phyloP scores from a whole-genome alignment of 371 early-diverging fungal species.

The Syncephalis fuscata region DNA sequence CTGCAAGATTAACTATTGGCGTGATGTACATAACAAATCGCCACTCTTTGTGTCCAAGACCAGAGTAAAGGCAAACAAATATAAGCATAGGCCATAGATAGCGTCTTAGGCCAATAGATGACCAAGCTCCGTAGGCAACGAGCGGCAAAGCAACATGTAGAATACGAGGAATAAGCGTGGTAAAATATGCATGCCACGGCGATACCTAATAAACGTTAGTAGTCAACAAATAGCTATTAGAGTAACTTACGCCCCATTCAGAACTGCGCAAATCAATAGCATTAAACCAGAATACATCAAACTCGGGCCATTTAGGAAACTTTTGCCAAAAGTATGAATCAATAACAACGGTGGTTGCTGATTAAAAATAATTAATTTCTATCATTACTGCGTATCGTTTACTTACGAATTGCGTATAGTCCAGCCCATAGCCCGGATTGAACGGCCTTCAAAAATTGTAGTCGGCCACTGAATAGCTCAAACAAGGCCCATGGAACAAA shows the following conservation, averaged over 20 bases:
- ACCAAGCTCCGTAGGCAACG: conserved; percentile 16
- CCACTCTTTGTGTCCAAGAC: conserved; percentile 92
- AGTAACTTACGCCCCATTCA: conserved; percentile 49
- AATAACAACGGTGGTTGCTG: neutral
- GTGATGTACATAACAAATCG: conserved; percentile 81
- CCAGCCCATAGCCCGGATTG: neutral
- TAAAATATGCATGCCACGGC: conserved; percentile 64
- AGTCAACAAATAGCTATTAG: no score
- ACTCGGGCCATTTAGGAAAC: conserved; percentile 72
- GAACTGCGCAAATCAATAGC: conserved; percentile 51
- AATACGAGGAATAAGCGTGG: conserved; percentile 53
- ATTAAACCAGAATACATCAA: conserved; percentile 73
- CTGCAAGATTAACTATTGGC: conserved; percentile 67
- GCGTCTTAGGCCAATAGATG: conserved; percentile 4
- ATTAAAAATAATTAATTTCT: no score
- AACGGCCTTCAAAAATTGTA: neutral
- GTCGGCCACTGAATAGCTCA: neutral
- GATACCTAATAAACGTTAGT: conserved; percentile 7
- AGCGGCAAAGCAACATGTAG: conserved; percentile 51
- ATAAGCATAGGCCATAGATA: conserved; percentile 31
- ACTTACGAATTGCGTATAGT: neutral
- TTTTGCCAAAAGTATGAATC: conserved; percentile 3
- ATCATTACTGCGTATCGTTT: no score
- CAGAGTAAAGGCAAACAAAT: conserved; percentile 50
- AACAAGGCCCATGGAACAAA: neutral